These are phyloP conservation scores for Phalaenopsis hybrid DNA, from an alignment of 116 monocot species.

Conservation along the genomic window DNA sequence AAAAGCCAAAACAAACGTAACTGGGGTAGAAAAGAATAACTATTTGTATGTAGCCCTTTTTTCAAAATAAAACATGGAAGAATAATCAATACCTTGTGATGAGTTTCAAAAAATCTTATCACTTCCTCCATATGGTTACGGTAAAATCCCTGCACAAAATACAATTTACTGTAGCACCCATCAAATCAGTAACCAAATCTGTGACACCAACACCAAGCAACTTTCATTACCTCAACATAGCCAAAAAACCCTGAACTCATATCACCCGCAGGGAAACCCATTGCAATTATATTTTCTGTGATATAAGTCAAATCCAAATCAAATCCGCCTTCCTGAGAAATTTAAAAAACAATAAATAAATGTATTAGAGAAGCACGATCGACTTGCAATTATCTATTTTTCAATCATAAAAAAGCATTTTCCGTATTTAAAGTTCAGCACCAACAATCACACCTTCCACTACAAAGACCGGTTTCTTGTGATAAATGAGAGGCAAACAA, in stretches of 20 bases:
- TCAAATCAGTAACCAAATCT: not conserved
- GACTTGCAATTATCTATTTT: not conserved
- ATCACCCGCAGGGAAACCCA: constrained; percentile 99
- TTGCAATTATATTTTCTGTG: constrained; percentile 97
- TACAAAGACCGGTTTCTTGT: not conserved
- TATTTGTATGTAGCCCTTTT: not conserved
- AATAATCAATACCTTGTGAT: constrained; percentile 66
- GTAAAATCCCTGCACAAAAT: constrained; percentile 69
- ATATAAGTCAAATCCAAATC: constrained; percentile 99
- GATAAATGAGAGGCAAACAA: not conserved
- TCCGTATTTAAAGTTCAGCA: not conserved
- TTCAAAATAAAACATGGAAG: not conserved
- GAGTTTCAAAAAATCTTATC: constrained; percentile 92
- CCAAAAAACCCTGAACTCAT: constrained; percentile 98
- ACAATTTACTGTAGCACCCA: constrained; percentile 7
- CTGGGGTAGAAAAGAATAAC: not conserved
- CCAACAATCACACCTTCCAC: not conserved
- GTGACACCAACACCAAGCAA: constrained; percentile 2
- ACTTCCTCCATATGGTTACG: constrained; percentile 99
- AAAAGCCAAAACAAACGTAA: not conserved
- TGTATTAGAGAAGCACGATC: not conserved
- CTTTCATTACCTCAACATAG: constrained; percentile 81
- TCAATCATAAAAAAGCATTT: constrained; percentile 3
- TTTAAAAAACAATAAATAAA: not conserved
- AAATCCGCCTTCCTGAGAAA: constrained; percentile 91